Evolutionary conservation across 192 early-diverging fungal species (phyloP).

Genomic region (Coemansia guatemalensis): DNA sequence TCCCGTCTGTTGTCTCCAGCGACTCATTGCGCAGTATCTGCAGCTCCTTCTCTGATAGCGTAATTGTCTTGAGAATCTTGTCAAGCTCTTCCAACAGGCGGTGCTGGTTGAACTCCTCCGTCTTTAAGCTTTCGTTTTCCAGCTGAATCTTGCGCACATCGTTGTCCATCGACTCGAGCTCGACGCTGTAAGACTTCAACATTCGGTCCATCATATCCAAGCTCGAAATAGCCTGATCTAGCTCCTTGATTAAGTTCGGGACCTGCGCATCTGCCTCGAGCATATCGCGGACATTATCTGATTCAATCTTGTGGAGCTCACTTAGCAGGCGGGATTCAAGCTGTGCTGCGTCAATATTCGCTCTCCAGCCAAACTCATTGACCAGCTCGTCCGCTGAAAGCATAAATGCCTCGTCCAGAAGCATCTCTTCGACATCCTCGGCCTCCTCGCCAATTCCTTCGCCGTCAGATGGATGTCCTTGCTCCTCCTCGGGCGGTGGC

Average conservation of each 20-base stretch:
- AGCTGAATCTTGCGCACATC: conserved; percentile 95
- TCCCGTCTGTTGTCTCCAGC: conserved; percentile 59
- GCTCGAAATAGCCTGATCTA: conserved; percentile 81
- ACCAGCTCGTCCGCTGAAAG: conserved; percentile 77
- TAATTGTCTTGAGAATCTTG: conserved; percentile 66
- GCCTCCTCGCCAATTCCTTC: conserved; percentile 30
- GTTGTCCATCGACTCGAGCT: conserved; percentile 91
- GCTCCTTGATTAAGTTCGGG: conserved; percentile 69
- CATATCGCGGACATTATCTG: conserved; percentile 92
- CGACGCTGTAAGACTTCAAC: conserved; percentile 80
- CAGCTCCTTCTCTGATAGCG: conserved; percentile 61
- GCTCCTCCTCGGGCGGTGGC: conserved; percentile 22
- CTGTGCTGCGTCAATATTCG: conserved; percentile 81
- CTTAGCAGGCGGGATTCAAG: conserved; percentile 80
- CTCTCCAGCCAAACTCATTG: conserved; percentile 87
- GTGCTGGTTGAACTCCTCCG: conserved; percentile 87
- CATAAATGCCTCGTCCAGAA: conserved; percentile 66
- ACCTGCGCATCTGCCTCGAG: conserved; percentile 90
- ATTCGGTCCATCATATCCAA: conserved; percentile 86
- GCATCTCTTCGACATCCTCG: conserved; percentile 48
- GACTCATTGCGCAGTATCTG: conserved; percentile 65
- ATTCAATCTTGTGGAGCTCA: conserved; percentile 79
- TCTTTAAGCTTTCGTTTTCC: conserved; percentile 87
- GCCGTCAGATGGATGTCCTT: conserved; percentile 8
- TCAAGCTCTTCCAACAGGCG: conserved; percentile 84